Base-by-base conservation (phyloP, 257 asterid genomes). In the Solanum tarijense region DNA sequence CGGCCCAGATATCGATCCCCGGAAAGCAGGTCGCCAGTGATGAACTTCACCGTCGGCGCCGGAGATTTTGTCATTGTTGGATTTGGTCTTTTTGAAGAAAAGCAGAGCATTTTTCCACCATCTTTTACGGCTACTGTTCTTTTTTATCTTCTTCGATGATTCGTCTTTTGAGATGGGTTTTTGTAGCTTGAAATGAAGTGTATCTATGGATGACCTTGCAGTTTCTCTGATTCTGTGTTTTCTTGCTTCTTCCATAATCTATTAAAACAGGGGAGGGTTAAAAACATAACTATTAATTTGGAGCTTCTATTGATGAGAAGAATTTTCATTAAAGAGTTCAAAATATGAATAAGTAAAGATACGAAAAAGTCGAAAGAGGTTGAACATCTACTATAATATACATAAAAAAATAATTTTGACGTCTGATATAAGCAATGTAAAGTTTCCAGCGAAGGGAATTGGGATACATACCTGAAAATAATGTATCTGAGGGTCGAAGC, bases 101-200 rank as follows among this genome's bases (percentile, higher is more conserved):
- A 90, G 92, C 7, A 96, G 92, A 74, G 98, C 91, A 48, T 93
- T 95, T 46, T 90, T 92, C 99, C 98, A 96, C 99, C 99, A 96
- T 6, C 94, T 92, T 43, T 89, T 93, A 91, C 93, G 95, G 87
- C 87, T 46, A 21, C 66, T 46, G 91, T 32, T 91, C 83, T 93
- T 96, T 91, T 93, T 96, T 89, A 93, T 94, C 88, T 95, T 96
- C 86, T 91, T 93, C 88, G 86, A 41, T 86, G 93, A 94, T 13
- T 94, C 90, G 31, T 91, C 91, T 78, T 82, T 88, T 79, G 93
- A 84, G 2, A 65, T 75, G 58, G 92, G 90, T 48, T 90, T 91
- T 29, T 90, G 93, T 2, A 89, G 92, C 93, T 91, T 91, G 89
- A 91, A 91, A 18, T 87, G 89, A 35, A 74, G 27, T 21, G 89